phyloP scores from a whole-genome alignment of 768 basidiomycete genomes.

The Suillus alpinus region DNA sequence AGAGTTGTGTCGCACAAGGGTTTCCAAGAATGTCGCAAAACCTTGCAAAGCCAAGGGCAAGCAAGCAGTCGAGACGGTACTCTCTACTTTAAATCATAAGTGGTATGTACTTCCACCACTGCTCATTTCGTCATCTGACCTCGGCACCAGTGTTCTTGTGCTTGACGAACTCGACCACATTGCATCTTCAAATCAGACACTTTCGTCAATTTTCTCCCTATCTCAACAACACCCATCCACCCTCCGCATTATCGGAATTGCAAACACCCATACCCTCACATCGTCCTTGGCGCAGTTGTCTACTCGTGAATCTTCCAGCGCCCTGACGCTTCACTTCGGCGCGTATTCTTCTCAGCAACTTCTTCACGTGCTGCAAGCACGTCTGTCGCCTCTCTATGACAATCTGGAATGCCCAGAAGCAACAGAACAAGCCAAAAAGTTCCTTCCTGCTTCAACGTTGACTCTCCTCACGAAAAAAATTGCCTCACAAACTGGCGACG shows the following conservation, averaged over 20 bases:
- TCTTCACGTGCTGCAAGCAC: conserved; percentile 61
- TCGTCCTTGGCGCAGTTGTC: conserved; percentile 42
- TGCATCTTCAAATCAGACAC: conserved; percentile 53
- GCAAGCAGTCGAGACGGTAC: conserved; percentile 44
- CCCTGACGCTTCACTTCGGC: conserved; percentile 73
- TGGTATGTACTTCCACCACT: conserved; percentile 37
- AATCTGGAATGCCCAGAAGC: conserved; percentile 13
- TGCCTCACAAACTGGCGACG: conserved; percentile 80
- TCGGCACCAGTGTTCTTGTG: conserved; percentile 57
- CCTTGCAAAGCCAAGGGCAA: conserved; percentile 45
- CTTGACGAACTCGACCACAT: conserved; percentile 89
- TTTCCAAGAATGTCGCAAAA: conserved; percentile 33
- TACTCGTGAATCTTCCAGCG: conserved; percentile 34
- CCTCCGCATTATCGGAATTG: conserved; percentile 78
- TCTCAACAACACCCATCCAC: conserved; percentile 48
- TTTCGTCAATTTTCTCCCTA: conserved; percentile 68
- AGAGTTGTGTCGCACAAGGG: conserved; percentile 40
- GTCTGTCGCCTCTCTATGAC: conserved; percentile 54
- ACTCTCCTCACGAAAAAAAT: conserved; percentile 77
- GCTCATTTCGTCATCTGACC: conserved; percentile 16
- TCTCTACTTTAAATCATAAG: conserved; percentile 46
- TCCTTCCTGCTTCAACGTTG: conserved; percentile 63
- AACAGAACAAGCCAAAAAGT: conserved; percentile 39
- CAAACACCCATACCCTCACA: conserved; percentile 85
- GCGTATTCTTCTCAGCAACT: conserved; percentile 77